These are phyloP conservation scores for Ogataea methanolica DNA, from an alignment of 805 yeast species.

Conservation along the genomic window DNA sequence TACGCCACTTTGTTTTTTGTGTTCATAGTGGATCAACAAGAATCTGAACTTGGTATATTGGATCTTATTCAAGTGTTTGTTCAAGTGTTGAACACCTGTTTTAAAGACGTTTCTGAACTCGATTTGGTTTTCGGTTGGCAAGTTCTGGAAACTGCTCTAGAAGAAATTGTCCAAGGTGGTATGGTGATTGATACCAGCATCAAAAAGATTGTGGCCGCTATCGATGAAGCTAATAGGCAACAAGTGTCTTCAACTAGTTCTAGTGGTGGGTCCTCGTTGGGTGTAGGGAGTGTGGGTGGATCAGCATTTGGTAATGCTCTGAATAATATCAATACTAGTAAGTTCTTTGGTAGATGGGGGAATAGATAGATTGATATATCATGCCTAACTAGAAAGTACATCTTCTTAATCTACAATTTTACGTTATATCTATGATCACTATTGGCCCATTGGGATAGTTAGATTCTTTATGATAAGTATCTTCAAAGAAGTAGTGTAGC, in stretches of 20 bases:
- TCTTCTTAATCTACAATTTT: too few relatives aligned
- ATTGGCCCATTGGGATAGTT: too few relatives aligned
- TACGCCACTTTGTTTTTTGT: conserved; percentile 96
- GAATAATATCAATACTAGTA: conserved; percentile 4
- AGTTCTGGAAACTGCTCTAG: conserved; percentile 83
- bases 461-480: too few relatives aligned
- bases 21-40: conserved; percentile 93
- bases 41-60: conserved; percentile 86
- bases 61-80: conserved; percentile 96
- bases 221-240: conserved; percentile 64
- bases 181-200: conserved; percentile 95
- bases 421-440: too few relatives aligned
- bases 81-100: conserved; percentile 88
- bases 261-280: conserved; percentile 8
- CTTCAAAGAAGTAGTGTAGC: too few relatives aligned
- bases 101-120: conserved; percentile 89
- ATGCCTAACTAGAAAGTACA: too few relatives aligned
- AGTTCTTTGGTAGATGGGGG: conserved; percentile 13
- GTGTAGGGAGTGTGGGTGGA: conserved; percentile 2
- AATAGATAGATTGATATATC: conserved; percentile 2
- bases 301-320: conserved; percentile 8
- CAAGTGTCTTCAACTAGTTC: conserved; percentile 28
- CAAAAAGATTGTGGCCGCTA: conserved; percentile 71
- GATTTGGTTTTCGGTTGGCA: conserved; percentile 99
- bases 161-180: conserved; percentile 94